phyloP scores from a whole-genome alignment of 2,329 filamentous ascomycete species.

The Thielaviopsis euricoi region DNA sequence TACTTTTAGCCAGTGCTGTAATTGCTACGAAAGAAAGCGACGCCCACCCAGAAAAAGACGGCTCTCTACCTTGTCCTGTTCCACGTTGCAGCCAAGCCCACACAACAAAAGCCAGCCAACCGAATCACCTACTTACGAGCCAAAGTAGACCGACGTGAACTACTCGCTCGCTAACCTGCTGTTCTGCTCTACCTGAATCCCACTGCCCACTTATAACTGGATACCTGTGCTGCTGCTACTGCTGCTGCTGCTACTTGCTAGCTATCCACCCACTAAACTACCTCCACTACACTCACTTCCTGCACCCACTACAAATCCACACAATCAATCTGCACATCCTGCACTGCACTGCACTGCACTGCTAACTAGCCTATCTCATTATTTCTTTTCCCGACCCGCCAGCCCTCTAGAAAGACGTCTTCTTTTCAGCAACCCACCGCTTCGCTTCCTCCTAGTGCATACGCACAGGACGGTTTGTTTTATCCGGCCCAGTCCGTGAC shows the following conservation, averaged over 20 bases:
- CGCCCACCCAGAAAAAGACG: too few relatives aligned
- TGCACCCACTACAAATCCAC: too few relatives aligned
- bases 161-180: neutral
- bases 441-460: slow-evolving; percentile 40
- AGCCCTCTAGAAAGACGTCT: slow-evolving; percentile 33
- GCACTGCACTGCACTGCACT: neutral
- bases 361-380: neutral
- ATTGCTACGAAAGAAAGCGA: too few relatives aligned
- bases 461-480: slow-evolving; percentile 39
- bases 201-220: neutral
- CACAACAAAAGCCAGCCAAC: neutral
- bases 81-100: neutral
- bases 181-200: neutral
- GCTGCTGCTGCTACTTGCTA: neutral
- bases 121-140: too few relatives aligned
- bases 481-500: slow-evolving; percentile 23
- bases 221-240: neutral
- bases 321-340: too few relatives aligned
- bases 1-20: too few relatives aligned
- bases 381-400: slow-evolving; percentile 8
- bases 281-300: neutral
- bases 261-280: neutral
- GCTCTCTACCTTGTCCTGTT: too few relatives aligned
- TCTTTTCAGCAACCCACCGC: slow-evolving; percentile 28
- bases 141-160: too few relatives aligned